Evolutionary conservation across 176 grass and related monocot species (phyloP), one percentile per base, ranked within the genome.

Genomic region (Hordeum marinum): DNA sequence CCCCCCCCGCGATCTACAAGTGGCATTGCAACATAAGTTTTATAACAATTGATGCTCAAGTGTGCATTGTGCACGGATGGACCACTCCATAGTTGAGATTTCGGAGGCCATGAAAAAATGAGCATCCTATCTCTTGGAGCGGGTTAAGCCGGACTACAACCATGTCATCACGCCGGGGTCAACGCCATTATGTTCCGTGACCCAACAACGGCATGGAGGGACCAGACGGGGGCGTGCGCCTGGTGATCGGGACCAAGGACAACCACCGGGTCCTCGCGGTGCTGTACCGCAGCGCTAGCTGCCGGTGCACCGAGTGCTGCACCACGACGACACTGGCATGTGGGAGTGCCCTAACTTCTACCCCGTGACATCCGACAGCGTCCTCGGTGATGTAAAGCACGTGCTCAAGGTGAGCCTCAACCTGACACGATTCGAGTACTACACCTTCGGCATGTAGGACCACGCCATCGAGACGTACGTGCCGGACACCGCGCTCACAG

Each of bases 301-400:
- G 13, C 86, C 65, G 0, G 74, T 63, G 3, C 37, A 1, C 0
- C 85, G 63, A 34, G 57, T 79, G 3, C 87, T 94, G 72, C 92
- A 91, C 78, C 63, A 79, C 39, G 72, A 50, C 40, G 76, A 87
- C 78, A 91, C 95, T 5, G 90, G 95, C 62, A 97, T 97, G 95
- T 91, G 88, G 90, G 95, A 97, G 78, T 97, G 95, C 79, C 90
- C 92, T 0, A 92, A 97, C 54, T 97, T 97, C 80, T 97, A 41
- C 59, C 92, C 92, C 7, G 92, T 98, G 3, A 73, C 75, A 24
- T 14, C 58, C 21, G 35, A 46, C 20, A 68, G 26, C 26, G 27
- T 4, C 36, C 35, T 0, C n/a, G 61, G 65, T 23, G 23, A 18
- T 11, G 86, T 91, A n/a, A n/a, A n/a, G n/a, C n/a, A n/a, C n/a